Evolutionary conservation across 306 rosid genomes (phyloP), one percentile per base, ranked within the genome.

Genomic region (Castanopsis chinensis): DNA sequence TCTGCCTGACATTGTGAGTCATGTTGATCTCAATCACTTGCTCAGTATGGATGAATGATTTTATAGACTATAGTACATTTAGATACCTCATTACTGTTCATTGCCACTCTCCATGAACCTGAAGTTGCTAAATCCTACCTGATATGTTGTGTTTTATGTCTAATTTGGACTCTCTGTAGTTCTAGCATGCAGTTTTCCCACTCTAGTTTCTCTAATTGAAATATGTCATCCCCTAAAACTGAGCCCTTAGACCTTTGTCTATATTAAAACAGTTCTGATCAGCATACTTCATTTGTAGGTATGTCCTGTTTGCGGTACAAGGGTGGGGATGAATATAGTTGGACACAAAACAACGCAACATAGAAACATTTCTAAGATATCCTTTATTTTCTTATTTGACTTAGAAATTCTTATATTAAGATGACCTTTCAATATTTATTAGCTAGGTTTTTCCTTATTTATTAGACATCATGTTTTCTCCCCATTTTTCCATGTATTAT

Each of bases 271-370:
- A 41, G 45, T 77, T 57, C 73, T 72, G 78, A 76, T 79, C 17
- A n/a, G 72, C 57, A 52, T 6, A 80, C 30, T 79, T 67, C 79
- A 5, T 69, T 60, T 88, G 85, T 91, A 92, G 97, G 76, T 86
- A 76, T 92, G 97, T 82, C 92, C 97, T 8, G 83, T 92, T 70
- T 92, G 95, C 58, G 77, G 84, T 25, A 30, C 82, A 51, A 81
- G 86, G 83, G 86, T 87, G 53, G 92, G 80, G 64, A 80, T 75
- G 76, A 77, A 89, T 78, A 83, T 92, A 82, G 88, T 86, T 76
- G 93, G 85, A 25, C 97, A 92, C 84, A 81, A 89, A 85, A 78
- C 91, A 35, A 81, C 81, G 63, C 94, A 87, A 55, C 97, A 90
- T 78, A 87, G 80, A 80, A 80, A 80, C 85, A 19, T 89, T 65